These are phyloP conservation scores for Calocybe gambosa DNA, from an alignment of 1,284 basidiomycete species.

Conservation along the genomic window DNA sequence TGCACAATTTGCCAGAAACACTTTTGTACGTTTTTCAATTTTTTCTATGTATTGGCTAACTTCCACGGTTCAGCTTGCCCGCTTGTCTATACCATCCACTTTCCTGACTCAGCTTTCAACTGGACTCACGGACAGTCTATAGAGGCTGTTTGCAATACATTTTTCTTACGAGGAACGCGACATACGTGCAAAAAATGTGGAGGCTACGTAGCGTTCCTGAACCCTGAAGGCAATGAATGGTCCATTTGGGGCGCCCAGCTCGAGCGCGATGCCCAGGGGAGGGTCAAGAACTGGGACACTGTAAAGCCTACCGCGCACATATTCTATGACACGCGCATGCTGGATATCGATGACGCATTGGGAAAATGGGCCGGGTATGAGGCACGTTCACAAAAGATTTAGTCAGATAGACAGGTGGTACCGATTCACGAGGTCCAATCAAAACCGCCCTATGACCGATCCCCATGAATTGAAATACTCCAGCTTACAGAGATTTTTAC, in stretches of 20 bases:
- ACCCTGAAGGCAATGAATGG: conserved; percentile 37
- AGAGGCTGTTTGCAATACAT: conserved; percentile 33
- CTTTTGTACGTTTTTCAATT: conserved; percentile 31
- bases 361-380: conserved; percentile 2
- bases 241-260: conserved; percentile 54
- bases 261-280: conserved; percentile 32
- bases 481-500: not conserved
- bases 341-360: conserved; percentile 28
- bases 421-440: not conserved
- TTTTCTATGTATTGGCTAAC: not conserved
- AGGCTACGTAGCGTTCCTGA: conserved; percentile 40
- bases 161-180: conserved; percentile 30
- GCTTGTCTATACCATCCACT: conserved; percentile 56
- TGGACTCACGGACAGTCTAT: conserved; percentile 43
- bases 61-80: conserved; percentile 35
- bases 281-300: not conserved
- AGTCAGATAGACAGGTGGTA: not conserved
- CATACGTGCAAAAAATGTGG: conserved; percentile 56
- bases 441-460: not conserved
- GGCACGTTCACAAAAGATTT: not conserved
- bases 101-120: conserved; percentile 37
- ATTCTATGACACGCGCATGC: conserved; percentile 22
- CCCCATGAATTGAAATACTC: not conserved
- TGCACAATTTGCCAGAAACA: conserved; percentile 56
- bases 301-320: conserved; percentile 1